Percentiles rank a stretch among this genome's conserved stretches.
Evolutionary conservation across 2,329 filamentous ascomycete species (phyloP).

Genomic region (Shiraia bambusicola): DNA sequence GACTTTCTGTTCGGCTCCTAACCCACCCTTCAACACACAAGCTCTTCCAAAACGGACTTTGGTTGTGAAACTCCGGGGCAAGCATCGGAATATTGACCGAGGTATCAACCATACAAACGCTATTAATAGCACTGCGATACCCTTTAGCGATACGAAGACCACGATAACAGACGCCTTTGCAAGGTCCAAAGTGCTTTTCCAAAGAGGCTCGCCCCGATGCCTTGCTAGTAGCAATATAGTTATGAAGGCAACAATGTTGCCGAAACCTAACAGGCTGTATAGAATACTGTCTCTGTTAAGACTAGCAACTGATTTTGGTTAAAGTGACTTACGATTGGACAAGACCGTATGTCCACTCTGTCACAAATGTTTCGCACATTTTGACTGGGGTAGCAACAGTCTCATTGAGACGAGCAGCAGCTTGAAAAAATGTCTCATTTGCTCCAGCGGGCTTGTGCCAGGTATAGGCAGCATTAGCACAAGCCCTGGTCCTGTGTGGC

Average conservation of each 20-base stretch:
- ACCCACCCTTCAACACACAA: conserved; percentile 16
- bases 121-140: conserved; percentile 1
- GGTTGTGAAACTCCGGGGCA: conserved; percentile 19
- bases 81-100: conserved; percentile 16
- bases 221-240: too few species aligned
- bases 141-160: conserved; percentile 2
- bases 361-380: conserved; percentile 27
- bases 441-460: conserved; percentile 11
- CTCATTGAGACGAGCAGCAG: conserved; percentile 23
- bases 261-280: conserved; percentile 13
- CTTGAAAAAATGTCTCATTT: conserved; percentile 34
- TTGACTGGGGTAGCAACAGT: conserved; percentile 14
- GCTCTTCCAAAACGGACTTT: conserved; percentile 18
- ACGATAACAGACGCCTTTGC: neutral
- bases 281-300: conserved; percentile 8
- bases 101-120: conserved; percentile 10
- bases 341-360: conserved; percentile 26
- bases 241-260: conserved; percentile 10
- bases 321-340: conserved; percentile 15
- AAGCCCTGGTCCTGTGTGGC: conserved; percentile 6
- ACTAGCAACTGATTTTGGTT: neutral
- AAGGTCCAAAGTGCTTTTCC: too few species aligned
- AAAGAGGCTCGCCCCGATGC: too few species aligned
- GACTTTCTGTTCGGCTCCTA: conserved; percentile 12
- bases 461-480: conserved; percentile 1